phyloP scores from a whole-genome alignment of 345 rosid species.

The Heritiera fomes region DNA sequence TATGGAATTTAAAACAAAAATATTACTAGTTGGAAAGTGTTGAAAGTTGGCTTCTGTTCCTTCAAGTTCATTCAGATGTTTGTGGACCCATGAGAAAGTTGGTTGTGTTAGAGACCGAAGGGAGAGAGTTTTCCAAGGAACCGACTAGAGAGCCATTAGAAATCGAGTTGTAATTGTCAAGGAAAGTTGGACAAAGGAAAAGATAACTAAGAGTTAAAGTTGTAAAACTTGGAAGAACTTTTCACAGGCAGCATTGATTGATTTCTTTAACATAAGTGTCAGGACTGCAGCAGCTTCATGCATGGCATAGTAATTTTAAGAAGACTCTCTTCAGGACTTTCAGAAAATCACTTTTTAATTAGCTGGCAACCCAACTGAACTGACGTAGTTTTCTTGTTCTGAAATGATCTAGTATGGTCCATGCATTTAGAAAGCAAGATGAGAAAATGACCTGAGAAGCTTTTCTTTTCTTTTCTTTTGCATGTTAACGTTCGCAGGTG shows the following conservation, averaged over 20 bases:
- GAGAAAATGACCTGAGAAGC: not conserved
- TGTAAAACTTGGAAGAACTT: constrained; percentile 1
- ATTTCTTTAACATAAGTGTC: constrained; percentile 9
- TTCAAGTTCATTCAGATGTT: no score
- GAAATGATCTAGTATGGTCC: not conserved
- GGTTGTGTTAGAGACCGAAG: not conserved
- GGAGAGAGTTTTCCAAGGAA: not conserved
- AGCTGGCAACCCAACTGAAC: not conserved
- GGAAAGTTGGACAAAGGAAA: not conserved
- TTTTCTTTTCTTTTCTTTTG: no score
- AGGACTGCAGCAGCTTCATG: not conserved
- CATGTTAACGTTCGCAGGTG: constrained; percentile 48
- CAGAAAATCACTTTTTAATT: not conserved
- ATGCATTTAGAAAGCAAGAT: not conserved
- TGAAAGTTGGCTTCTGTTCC: no score
- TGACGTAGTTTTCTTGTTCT: not conserved
- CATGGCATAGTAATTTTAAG: not conserved
- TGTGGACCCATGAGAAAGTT: not conserved
- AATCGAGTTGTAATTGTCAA: not conserved
- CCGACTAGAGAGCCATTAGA: not conserved
- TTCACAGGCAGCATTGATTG: constrained; percentile 5
- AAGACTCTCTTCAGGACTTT: not conserved
- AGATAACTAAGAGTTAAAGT: not conserved
- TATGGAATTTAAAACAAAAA: not conserved
- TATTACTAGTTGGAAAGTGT: not conserved